Percentiles rank a stretch among this genome's conserved stretches.
phyloP scores from a whole-genome alignment of 495 filamentous ascomycete genomes.

The Astrocystis sublimbata region DNA sequence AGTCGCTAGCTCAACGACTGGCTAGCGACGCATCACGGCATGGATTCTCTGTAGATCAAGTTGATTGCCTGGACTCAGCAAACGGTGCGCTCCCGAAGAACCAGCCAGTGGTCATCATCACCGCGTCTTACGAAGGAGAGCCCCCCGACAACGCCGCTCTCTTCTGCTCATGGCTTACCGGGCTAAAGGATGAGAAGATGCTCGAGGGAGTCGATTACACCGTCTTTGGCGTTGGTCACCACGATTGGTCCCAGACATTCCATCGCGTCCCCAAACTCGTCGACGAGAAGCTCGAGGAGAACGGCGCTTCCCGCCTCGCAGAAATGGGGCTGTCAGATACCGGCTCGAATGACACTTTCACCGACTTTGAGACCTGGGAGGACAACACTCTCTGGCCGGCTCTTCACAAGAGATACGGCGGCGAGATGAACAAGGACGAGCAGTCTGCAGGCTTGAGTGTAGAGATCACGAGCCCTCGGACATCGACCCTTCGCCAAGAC shows the following conservation, averaged over 20 bases:
- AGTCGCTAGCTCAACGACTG: constrained; percentile 64
- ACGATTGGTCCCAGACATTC: constrained; percentile 72
- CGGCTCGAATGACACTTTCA: constrained; percentile 64
- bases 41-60: constrained; percentile 57
- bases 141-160: constrained; percentile 72
- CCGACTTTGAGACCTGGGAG: constrained; percentile 71
- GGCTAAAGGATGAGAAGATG: constrained; percentile 48
- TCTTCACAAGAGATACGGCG: constrained; percentile 50
- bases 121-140: constrained; percentile 73
- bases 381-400: constrained; percentile 67
- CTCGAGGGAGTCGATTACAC: constrained; percentile 60
- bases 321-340: constrained; percentile 62
- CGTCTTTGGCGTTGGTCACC: constrained; percentile 61
- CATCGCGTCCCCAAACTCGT: constrained; percentile 69
- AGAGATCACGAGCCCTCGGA: constrained; percentile 58
- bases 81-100: constrained; percentile 61
- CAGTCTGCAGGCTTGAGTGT: constrained; percentile 48
- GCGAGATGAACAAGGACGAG: constrained; percentile 13
- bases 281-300: constrained; percentile 50
- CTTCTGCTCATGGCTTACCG: constrained; percentile 67
- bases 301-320: constrained; percentile 56
- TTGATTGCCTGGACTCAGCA: constrained; percentile 62
- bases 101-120: constrained; percentile 65
- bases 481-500: constrained; percentile 64
- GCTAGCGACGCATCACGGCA: constrained; percentile 58